Conservation (phyloP, 2,329 filamentous ascomycete species). For the Hymenotorrendiella dingleyae region DNA sequence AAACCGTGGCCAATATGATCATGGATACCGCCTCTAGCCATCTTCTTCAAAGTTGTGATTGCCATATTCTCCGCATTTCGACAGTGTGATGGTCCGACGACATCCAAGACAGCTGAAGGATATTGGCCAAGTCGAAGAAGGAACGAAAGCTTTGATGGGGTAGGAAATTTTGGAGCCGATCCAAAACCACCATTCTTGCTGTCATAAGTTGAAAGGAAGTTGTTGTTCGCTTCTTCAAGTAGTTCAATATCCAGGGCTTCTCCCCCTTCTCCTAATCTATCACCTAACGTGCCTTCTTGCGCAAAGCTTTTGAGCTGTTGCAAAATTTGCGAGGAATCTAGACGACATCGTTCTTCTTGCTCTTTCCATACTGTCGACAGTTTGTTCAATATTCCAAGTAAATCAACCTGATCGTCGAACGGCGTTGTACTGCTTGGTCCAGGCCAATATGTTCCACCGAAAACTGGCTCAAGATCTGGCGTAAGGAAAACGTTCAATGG, state of each 20-base stretch:
- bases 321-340: slow-evolving; percentile 78
- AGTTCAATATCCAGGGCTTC: slow-evolving; percentile 83
- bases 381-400: slow-evolving; percentile 77
- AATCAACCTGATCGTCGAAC: slow-evolving; percentile 60
- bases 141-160: slow-evolving; percentile 78
- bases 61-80: slow-evolving; percentile 71
- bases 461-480: slow-evolving; percentile 85
- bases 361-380: slow-evolving; percentile 71
- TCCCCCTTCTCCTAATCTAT: slow-evolving; percentile 37
- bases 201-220: slow-evolving; percentile 79
- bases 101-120: slow-evolving; percentile 67
- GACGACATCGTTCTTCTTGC: slow-evolving; percentile 75
- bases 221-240: slow-evolving; percentile 79
- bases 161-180: slow-evolving; percentile 79
- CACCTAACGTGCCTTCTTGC: slow-evolving; percentile 70
- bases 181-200: slow-evolving; percentile 74
- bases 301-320: slow-evolving; percentile 79
- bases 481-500: slow-evolving; percentile 96
- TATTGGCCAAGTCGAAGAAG: slow-evolving; percentile 69
- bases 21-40: slow-evolving; percentile 66
- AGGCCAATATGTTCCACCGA: slow-evolving; percentile 95
- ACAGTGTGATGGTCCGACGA: slow-evolving; percentile 81
- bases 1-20: slow-evolving; percentile 76
- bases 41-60: slow-evolving; percentile 70
- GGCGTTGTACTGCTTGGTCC: slow-evolving; percentile 35